Conservation (phyloP, 192 early-diverging fungal genomes). For the Helicostylum pulchrum region DNA sequence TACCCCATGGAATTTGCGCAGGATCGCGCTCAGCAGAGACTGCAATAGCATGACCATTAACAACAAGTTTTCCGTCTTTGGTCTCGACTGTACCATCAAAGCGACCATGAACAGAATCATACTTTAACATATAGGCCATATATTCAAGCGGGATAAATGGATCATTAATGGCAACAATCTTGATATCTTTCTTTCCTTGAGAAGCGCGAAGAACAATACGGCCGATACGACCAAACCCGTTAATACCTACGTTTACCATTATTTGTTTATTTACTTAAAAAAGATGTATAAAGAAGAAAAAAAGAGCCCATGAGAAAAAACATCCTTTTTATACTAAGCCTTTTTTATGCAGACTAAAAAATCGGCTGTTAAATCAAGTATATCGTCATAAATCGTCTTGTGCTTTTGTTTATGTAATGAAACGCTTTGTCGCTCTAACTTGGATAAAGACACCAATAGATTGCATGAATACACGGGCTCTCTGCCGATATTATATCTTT, state of each 20-base stretch:
- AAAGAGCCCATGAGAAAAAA: too few species aligned
- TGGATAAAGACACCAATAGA: too few species aligned
- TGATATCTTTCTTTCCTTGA: conserved; percentile 63
- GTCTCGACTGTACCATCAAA: conserved; percentile 79
- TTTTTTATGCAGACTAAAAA: too few species aligned
- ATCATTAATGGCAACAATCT: conserved; percentile 93
- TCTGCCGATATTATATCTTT: too few species aligned
- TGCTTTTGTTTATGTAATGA: too few species aligned
- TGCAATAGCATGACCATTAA: conserved; percentile 80
- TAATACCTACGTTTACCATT: conserved; percentile 1
- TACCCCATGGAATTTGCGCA: conserved; percentile 86
- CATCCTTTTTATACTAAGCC: too few species aligned
- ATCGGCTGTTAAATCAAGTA: too few species aligned
- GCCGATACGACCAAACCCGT: conserved; percentile 93
- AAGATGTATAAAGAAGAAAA: too few species aligned
- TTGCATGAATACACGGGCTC: too few species aligned
- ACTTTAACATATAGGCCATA: conserved; percentile 97
- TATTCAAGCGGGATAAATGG: conserved; percentile 95
- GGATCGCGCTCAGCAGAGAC: conserved; percentile 80
- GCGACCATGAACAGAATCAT: conserved; percentile 98
- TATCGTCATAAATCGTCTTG: too few species aligned
- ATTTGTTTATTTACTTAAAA: too few species aligned
- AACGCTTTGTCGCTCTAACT: too few species aligned
- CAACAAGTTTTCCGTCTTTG: conserved; percentile 83
- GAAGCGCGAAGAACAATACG: conserved; percentile 94